phyloP scores from a whole-genome alignment of 2,329 filamentous ascomycete genomes.

The Paecilomyces sp. region DNA sequence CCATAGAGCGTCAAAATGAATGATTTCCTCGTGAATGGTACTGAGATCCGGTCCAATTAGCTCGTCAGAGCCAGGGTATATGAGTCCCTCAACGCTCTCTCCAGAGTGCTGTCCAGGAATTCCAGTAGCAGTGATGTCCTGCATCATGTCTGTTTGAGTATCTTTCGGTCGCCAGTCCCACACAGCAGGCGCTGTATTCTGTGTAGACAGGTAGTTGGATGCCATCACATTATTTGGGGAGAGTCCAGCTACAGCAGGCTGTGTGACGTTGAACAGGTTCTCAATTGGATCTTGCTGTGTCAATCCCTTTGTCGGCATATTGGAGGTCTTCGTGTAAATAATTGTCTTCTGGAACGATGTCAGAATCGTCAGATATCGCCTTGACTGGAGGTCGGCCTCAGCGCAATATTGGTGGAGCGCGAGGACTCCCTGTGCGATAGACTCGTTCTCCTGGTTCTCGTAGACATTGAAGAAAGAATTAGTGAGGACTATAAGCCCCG shows the following conservation, averaged over 20 bases:
- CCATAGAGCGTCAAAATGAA: constrained; percentile 11
- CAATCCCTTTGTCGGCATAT: constrained; percentile 2
- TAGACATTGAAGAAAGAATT: constrained; percentile 51
- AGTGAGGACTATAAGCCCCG: constrained; percentile 48
- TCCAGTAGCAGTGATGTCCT: constrained; percentile 1
- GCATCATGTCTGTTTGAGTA: constrained; percentile 1
- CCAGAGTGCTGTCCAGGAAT: not conserved
- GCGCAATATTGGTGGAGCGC: constrained; percentile 45
- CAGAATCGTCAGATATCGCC: constrained; percentile 45
- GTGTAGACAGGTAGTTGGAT: not conserved
- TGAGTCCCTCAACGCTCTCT: constrained; percentile 9
- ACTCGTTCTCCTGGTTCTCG: constrained; percentile 40
- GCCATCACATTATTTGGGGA: not conserved
- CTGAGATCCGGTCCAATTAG: constrained; percentile 6
- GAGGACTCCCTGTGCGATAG: constrained; percentile 38
- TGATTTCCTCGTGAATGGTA: constrained; percentile 7
- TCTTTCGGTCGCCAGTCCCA: constrained; percentile 6
- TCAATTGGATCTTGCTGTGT: constrained; percentile 8
- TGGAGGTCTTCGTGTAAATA: constrained; percentile 4
- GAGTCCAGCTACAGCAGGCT: not conserved
- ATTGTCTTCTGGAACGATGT: constrained; percentile 38
- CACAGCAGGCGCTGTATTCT: constrained; percentile 1
- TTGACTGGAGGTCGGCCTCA: constrained; percentile 43
- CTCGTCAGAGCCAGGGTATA: constrained; percentile 7
- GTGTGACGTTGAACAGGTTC: constrained; percentile 4